Evolutionary conservation across 805 yeast genomes (phyloP).

Genomic region (Saccharomyces cerevisiae): DNA sequence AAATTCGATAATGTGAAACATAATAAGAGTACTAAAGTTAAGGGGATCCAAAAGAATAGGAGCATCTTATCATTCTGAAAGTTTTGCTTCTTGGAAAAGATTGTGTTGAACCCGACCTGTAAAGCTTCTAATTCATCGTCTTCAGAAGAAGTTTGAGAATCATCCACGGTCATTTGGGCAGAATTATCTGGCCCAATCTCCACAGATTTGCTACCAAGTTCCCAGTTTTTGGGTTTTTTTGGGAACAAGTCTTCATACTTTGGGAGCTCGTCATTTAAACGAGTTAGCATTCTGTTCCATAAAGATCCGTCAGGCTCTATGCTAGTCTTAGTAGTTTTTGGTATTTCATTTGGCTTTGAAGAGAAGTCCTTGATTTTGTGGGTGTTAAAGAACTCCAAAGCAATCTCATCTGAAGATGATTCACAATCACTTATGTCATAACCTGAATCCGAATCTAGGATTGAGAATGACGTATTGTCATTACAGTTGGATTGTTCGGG

Average conservation of each 20-base stretch:
- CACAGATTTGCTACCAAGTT: not conserved
- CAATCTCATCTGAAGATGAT: slow-evolving; percentile 3
- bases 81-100: slow-evolving; percentile 38
- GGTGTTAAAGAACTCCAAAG: slow-evolving; percentile 1
- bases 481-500: slow-evolving; percentile 13
- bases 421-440: slow-evolving; percentile 19
- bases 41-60: slow-evolving; percentile 86
- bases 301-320: slow-evolving; percentile 12
- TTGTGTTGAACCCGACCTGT: slow-evolving; percentile 32
- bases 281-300: slow-evolving; percentile 30
- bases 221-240: not conserved
- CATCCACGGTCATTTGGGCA: slow-evolving; percentile 9
- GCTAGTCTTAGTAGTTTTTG: not conserved
- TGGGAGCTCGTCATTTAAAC: slow-evolving; percentile 43
- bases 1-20: slow-evolving; percentile 35
- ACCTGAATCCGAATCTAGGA: slow-evolving; percentile 24
- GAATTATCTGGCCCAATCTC: not conserved
- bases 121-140: slow-evolving; percentile 27
- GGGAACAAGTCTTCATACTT: slow-evolving; percentile 68
- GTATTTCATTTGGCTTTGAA: not conserved
- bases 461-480: slow-evolving; percentile 26
- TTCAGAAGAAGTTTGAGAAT: slow-evolving; percentile 25
- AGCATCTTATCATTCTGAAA: slow-evolving; percentile 71
- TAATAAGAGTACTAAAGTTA: slow-evolving; percentile 47
- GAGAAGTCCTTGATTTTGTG: slow-evolving; percentile 4